Evolutionary conservation across 225 moss, liverwort and hornwort species (phyloP).

Genomic region (Asterella californica): DNA sequence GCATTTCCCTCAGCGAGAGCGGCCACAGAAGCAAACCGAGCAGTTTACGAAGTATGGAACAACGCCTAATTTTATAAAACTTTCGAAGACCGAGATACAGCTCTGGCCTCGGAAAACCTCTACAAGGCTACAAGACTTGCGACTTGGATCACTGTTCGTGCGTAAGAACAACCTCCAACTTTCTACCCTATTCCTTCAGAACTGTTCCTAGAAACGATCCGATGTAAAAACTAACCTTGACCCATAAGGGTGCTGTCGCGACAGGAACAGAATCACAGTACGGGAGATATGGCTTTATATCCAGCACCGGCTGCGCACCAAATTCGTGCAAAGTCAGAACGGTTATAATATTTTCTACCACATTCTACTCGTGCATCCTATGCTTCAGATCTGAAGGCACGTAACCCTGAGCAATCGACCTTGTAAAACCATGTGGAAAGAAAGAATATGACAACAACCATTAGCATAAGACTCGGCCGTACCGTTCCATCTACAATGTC

Average conservation of each 20-base stretch:
- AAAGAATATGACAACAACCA: background rate
- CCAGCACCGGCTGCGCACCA: slow-evolving; percentile 81
- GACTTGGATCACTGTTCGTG: too few relatives aligned
- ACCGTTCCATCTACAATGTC: slow-evolving; percentile 99
- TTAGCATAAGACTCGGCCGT: background rate
- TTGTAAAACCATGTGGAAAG: background rate
- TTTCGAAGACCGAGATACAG: too few relatives aligned
- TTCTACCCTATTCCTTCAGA: background rate
- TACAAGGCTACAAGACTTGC: too few relatives aligned
- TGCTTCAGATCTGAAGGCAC: too few relatives aligned
- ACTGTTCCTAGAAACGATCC: background rate
- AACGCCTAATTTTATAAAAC: too few relatives aligned
- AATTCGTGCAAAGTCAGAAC: background rate
- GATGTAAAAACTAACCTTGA: slow-evolving; percentile 51
- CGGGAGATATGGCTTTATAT: slow-evolving; percentile 92
- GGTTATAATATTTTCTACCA: background rate
- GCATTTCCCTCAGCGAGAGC: background rate
- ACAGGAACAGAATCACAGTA: slow-evolving; percentile 73
- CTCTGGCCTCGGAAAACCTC: too few relatives aligned
- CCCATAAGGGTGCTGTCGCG: slow-evolving; percentile 77
- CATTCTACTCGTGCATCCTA: background rate
- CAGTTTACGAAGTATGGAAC: too few relatives aligned
- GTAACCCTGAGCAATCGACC: too few relatives aligned
- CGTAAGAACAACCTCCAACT: too few relatives aligned
- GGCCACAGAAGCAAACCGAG: too few relatives aligned